Evolutionary conservation across 768 basidiomycete genomes (phyloP), one percentile per base, ranked within the genome.

Genomic region (Gyrodon lividus): DNA sequence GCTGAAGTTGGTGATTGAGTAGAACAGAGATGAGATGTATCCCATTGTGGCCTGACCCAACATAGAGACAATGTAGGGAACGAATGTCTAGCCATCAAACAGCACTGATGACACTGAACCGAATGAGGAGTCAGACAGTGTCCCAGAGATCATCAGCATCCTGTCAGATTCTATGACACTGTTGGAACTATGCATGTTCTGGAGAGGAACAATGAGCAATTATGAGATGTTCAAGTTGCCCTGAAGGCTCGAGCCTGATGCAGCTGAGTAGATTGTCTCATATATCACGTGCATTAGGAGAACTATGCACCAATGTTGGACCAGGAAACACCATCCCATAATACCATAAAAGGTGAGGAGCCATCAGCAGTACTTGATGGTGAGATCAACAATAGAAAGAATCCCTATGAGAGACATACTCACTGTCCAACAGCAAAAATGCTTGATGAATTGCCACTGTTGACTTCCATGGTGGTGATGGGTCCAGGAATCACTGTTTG

Each of bases 391-490:
- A 40, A 45, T n/a, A 16, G 28, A 26, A 5, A 19, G n/a, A 17
- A 2, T 39, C 13, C 34, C 20, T 12, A 35, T 53, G 30, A 40
- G n/a, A 8, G 38, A 43, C 12, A 13, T 17, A 70, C 84, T 65
- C 54, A 92, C 86, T 79, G 82, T 59, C 96, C 96, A 30, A 94
- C 92, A 42, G 87, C 91, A 61, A 94, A 99, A 49, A 98, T 79
- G 61, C 89, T 96, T 59, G 82, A 89, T 1, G 72, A 66, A 64
- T 97, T 92, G 19, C 80, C 79, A 55, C 84, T 75, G 68, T 98
- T 91, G 37, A 93, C 87, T 47, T 87, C 87, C 46, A 98, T 66
- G 10, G 96, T 94, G 3, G 92, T 89, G 2, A 93, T 88, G 2
- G 94, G 93, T 4, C 96, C 96, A 40, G 94, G 92, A 20, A 98